Evolutionary conservation across 78 protist species (phyloP).

Genomic region (Planoprotostelium fungivorum): DNA sequence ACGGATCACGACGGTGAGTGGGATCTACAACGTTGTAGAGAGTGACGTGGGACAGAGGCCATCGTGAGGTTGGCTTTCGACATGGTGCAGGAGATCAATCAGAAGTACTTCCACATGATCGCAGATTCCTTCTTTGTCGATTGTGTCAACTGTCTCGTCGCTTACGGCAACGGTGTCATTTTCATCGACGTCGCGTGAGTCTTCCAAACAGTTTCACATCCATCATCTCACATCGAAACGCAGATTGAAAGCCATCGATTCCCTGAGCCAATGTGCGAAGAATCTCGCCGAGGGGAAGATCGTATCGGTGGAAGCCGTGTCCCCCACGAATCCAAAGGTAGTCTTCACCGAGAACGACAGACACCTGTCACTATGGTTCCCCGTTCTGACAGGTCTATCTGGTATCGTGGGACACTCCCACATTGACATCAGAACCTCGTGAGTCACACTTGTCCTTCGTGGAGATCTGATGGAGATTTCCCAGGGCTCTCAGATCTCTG

Average conservation of each 20-base stretch:
- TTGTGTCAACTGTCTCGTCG: slow-evolving; percentile 78
- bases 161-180: slow-evolving; percentile 66
- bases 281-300: slow-evolving; percentile 58
- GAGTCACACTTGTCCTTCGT: background rate
- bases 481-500: slow-evolving; percentile 55
- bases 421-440: slow-evolving; percentile 49
- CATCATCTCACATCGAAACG: slow-evolving; percentile 15
- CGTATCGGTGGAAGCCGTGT: slow-evolving; percentile 18
- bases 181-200: background rate
- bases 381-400: slow-evolving; percentile 60
- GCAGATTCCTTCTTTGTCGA: slow-evolving; percentile 75
- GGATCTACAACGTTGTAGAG: background rate
- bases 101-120: slow-evolving; percentile 35
- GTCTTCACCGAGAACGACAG: slow-evolving; percentile 50
- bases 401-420: slow-evolving; percentile 51
- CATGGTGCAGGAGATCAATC: slow-evolving; percentile 32
- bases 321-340: background rate
- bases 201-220: too few species aligned
- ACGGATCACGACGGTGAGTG: background rate
- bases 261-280: slow-evolving; percentile 45
- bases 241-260: slow-evolving; percentile 38
- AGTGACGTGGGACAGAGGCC: background rate
- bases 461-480: background rate
- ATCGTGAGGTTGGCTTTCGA: slow-evolving; percentile 69
- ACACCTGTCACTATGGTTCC: slow-evolving; percentile 68